Conservation (phyloP, 495 filamentous ascomycete genomes). For the Acidiella bohemica region DNA sequence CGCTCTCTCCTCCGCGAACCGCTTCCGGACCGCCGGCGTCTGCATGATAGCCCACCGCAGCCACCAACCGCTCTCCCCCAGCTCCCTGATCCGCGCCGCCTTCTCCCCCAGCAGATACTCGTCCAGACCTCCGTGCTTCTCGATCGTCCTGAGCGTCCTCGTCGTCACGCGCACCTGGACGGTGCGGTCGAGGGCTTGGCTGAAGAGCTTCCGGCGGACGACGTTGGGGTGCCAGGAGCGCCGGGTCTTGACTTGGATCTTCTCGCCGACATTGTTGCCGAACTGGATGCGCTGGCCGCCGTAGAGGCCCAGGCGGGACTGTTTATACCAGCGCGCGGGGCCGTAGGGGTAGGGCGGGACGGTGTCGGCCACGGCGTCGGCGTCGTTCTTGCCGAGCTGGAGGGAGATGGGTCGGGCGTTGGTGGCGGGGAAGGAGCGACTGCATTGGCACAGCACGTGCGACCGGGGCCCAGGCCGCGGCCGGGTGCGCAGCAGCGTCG, state of each 20-base stretch:
- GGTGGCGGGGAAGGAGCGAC: constrained; percentile 20
- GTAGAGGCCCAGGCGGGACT: constrained; percentile 73
- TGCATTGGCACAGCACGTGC: constrained; percentile 1
- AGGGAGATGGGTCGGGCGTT: constrained; percentile 4
- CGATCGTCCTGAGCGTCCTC: constrained; percentile 68
- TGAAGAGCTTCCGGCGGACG: constrained; percentile 60
- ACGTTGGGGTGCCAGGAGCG: constrained; percentile 84
- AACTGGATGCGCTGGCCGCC: constrained; percentile 63
- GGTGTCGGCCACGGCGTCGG: constrained; percentile 17
- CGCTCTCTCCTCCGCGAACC: constrained; percentile 44
- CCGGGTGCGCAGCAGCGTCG: constrained; percentile 12
- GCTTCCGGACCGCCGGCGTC: constrained; percentile 44
- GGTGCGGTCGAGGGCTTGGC: constrained; percentile 45
- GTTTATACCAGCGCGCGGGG: constrained; percentile 67
- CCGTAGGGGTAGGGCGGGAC: constrained; percentile 75
- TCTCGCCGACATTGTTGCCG: constrained; percentile 77
- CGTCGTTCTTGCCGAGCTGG: constrained; percentile 17
- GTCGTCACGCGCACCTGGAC: constrained; percentile 65
- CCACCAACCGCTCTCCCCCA: constrained; percentile 79
- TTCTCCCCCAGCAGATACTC: constrained; percentile 73
- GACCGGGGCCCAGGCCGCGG: not conserved
- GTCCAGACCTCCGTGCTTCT: constrained; percentile 78
- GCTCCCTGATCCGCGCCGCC: constrained; percentile 58
- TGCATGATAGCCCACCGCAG: constrained; percentile 79
- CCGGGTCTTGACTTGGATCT: constrained; percentile 68